phyloP scores from a whole-genome alignment of 352 stramenopile species.

The Globisporangium iwayamae region DNA sequence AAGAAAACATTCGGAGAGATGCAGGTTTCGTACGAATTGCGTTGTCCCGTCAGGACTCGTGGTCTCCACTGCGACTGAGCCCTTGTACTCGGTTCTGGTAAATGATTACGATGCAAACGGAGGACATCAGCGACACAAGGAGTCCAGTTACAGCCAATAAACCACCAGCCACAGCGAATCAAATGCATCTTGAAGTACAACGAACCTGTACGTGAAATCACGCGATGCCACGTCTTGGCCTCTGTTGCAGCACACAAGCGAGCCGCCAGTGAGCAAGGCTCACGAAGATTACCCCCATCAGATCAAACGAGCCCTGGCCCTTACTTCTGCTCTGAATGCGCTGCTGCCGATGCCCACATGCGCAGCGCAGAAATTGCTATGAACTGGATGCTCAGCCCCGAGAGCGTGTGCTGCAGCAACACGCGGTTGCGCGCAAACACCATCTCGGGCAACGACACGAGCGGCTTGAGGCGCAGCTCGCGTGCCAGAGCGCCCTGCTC shows the following conservation, averaged over 20 bases:
- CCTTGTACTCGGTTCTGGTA: conserved; percentile 32
- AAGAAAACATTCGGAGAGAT: not conserved
- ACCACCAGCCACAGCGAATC: too few relatives aligned
- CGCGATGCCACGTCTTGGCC: conserved; percentile 36
- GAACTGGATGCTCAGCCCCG: conserved; percentile 36
- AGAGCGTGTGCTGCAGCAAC: conserved; percentile 24
- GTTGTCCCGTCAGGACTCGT: not conserved
- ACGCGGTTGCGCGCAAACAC: conserved; percentile 45
- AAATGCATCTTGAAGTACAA: not conserved
- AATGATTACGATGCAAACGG: conserved; percentile 10
- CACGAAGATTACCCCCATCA: not conserved
- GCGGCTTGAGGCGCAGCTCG: conserved; percentile 25
- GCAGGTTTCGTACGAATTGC: conserved; percentile 7
- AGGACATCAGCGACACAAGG: not conserved
- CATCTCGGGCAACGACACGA: conserved; percentile 53
- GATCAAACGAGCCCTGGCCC: not conserved
- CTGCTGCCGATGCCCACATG: conserved; percentile 33
- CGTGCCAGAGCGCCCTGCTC: conserved; percentile 29
- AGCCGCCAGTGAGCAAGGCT: not conserved
- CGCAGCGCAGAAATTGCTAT: conserved; percentile 35
- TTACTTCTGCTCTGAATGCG: conserved; percentile 19
- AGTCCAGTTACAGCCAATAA: too few relatives aligned
- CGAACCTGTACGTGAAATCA: conserved; percentile 60
- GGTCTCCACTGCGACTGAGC: conserved; percentile 26
- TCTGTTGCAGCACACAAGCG: conserved; percentile 7